Evolutionary conservation across 768 basidiomycete species (phyloP), one percentile per base, ranked within the genome.

Genomic region (Boletus sp.): DNA sequence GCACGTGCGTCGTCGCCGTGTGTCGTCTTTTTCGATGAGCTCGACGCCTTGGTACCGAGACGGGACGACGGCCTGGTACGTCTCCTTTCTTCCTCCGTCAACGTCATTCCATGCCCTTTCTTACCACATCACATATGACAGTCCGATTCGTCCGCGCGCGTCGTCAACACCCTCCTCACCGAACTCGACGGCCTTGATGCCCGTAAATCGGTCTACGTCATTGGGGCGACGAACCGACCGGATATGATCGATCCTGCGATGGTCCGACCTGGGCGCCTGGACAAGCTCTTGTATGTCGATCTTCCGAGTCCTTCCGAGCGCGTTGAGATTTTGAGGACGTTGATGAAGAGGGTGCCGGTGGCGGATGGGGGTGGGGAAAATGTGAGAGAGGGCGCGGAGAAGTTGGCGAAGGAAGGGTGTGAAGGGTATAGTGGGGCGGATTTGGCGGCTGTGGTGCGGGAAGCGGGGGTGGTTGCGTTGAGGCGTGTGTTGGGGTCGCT

Each of bases 211-310:
- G 92, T 97, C 54, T 95, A 93, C 64, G 93, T 98, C 40, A 92
- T 97, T 54, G 94, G 89, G 0, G 95, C 95, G 8, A 97, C 93
- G 30, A 98, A 96, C 70, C 79, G 94, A 13, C 94, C 94, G 1
- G 93, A 98, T 74, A 96, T 96, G 86, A 94, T 97, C 55, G 94
- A 98, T 66, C 95, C 94, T 1, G 94, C 95, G 7, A 95, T 96
- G 93, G 91, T 93, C 50, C 88, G 94, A n/a, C 95, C 95, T 0
- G 94, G 95, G 0, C 83, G 95, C 10, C 80, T 98, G 11, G 95
- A 97, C 74, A 97, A 97, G 69, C 79, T 96, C 6, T 79, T 97
- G 40, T 98, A 94, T 63, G 93, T 97, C 63, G 94, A 96, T 70
- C 77, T 96, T 0, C 95, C 94, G 21, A 74, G 77, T 0, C 58